Conservation (phyloP, 495 filamentous ascomycete genomes). For the Aspergillus ostianus region DNA sequence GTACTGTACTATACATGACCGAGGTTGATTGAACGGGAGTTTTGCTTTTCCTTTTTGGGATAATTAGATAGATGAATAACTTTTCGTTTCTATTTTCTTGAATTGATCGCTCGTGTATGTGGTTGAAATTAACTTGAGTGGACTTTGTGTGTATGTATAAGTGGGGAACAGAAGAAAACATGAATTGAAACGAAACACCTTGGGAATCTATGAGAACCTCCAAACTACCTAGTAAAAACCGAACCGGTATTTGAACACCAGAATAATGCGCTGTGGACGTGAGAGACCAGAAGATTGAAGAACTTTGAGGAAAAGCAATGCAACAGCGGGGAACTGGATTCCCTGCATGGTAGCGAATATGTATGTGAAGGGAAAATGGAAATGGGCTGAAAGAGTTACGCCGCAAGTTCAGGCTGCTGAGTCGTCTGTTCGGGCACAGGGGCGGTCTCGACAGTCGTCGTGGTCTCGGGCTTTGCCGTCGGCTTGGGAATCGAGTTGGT, state of each 20-base stretch:
- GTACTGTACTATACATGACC: not conserved
- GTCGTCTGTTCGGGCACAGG: constrained; percentile 16
- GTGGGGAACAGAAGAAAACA: too few relatives aligned
- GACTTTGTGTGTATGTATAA: not conserved
- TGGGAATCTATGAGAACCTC: not conserved
- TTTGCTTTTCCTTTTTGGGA: not conserved
- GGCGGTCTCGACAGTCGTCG: constrained; percentile 20
- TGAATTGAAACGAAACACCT: not conserved
- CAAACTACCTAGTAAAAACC: not conserved
- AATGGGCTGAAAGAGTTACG: not conserved
- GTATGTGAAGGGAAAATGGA: not conserved
- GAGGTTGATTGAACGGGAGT: not conserved
- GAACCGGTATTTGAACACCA: not conserved
- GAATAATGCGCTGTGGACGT: not conserved
- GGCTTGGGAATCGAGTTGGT: constrained; percentile 37
- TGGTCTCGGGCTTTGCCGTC: constrained; percentile 18
- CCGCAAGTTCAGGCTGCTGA: not conserved
- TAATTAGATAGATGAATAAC: not conserved
- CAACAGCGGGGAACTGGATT: not conserved
- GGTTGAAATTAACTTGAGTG: not conserved
- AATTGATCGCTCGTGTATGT: not conserved
- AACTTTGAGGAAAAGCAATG: not conserved
- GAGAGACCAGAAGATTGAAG: not conserved
- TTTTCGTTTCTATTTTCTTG: not conserved
- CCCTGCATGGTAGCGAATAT: not conserved